These are phyloP conservation scores for Cystobasidium onofrii DNA, from an alignment of 768 basidiomycete genomes.

Conservation along the genomic window DNA sequence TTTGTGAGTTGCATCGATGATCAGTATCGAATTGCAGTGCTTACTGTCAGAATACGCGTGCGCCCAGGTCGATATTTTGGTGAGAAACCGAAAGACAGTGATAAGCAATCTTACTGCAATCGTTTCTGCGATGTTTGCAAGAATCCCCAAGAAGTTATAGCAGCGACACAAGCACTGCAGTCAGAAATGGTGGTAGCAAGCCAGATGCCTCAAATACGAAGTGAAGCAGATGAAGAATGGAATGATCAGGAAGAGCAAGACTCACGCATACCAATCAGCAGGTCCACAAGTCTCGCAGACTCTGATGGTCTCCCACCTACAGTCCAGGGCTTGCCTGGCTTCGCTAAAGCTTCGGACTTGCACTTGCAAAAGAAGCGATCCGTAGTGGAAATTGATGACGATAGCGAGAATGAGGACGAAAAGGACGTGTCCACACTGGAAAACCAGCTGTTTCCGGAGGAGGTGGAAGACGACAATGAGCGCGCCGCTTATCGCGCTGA, in stretches of 20 bases:
- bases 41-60: no score
- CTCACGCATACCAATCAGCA: background rate
- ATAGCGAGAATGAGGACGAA: background rate
- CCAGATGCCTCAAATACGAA: slow-evolving; percentile 7
- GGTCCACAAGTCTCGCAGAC: background rate
- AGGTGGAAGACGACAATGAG: background rate
- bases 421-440: background rate
- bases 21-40: no score
- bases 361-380: slow-evolving; percentile 1
- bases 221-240: slow-evolving; percentile 15
- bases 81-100: background rate
- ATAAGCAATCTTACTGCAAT: slow-evolving; percentile 18
- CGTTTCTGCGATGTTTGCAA: slow-evolving; percentile 31
- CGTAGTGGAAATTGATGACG: background rate
- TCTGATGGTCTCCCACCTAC: background rate
- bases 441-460: background rate
- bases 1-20: slow-evolving; percentile 14
- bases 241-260: background rate
- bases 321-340: slow-evolving; percentile 13
- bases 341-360: slow-evolving; percentile 7
- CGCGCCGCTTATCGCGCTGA: background rate
- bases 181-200: background rate
- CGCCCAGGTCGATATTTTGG: slow-evolving; percentile 31
- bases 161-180: background rate
- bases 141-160: background rate